Percentiles rank a stretch among this genome's conserved stretches.
These are phyloP conservation scores for Solanum infundibuliforme DNA, from an alignment of 257 asterid species.

Conservation along the genomic window DNA sequence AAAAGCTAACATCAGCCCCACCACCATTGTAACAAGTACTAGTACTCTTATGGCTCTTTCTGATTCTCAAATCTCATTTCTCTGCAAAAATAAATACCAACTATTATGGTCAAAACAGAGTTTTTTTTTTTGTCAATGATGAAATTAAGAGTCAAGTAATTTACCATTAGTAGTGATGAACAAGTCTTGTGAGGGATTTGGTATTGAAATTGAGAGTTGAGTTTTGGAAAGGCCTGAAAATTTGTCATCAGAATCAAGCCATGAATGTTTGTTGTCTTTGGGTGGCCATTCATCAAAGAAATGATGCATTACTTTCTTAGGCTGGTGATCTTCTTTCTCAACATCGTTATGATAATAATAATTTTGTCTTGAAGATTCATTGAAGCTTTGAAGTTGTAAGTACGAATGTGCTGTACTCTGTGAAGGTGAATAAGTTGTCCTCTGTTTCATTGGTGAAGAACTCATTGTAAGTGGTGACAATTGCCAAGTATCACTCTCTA, in stretches of 20 bases:
- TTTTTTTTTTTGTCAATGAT: neutral
- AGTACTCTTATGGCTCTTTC: slow-evolving; percentile 23
- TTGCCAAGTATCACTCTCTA: slow-evolving; percentile 32
- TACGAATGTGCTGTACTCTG: slow-evolving; percentile 13
- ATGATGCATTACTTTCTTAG: slow-evolving; percentile 86
- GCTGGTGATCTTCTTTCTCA: slow-evolving; percentile 24
- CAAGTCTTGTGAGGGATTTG: slow-evolving; percentile 65
- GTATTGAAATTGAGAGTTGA: slow-evolving; percentile 61
- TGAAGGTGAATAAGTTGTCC: slow-evolving; percentile 11
- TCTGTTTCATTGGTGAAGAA: slow-evolving; percentile 33
- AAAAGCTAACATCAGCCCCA: slow-evolving; percentile 23
- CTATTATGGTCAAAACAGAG: neutral
- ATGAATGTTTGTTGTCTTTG: slow-evolving; percentile 36
- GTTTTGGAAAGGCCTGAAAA: slow-evolving; percentile 11
- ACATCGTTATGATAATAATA: neutral
- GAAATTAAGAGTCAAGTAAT: neutral
- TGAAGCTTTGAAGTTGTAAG: slow-evolving; percentile 11
- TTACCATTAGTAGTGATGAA: slow-evolving; percentile 65
- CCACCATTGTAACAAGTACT: slow-evolving; percentile 18
- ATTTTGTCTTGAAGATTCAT: slow-evolving; percentile 15
- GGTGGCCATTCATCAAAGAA: slow-evolving; percentile 71
- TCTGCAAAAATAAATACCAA: slow-evolving; percentile 30
- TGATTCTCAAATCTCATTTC: slow-evolving; percentile 24
- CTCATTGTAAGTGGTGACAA: slow-evolving; percentile 42
- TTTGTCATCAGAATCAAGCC: slow-evolving; percentile 36